Conservation (phyloP, 176 grass and related monocot genomes). For the Triticum urartu region DNA sequence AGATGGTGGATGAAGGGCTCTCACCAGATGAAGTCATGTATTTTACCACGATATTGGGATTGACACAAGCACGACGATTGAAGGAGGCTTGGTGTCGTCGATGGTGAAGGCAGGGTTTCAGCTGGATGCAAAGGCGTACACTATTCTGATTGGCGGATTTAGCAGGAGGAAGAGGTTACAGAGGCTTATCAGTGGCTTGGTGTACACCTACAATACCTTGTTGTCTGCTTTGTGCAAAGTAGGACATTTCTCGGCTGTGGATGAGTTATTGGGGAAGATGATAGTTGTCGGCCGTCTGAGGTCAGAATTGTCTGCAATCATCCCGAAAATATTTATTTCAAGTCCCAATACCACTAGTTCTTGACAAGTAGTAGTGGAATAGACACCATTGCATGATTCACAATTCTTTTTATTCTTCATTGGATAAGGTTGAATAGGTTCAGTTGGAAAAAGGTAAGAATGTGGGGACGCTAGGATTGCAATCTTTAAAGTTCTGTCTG, state of each 20-base stretch:
- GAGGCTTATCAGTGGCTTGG: constrained; percentile 46
- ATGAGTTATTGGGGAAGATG: constrained; percentile 61
- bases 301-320: constrained; percentile 5
- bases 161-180: constrained; percentile 60
- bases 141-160: constrained; percentile 66
- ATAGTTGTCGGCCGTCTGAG: constrained; percentile 50
- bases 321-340: no score
- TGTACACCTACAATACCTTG: constrained; percentile 73
- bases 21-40: constrained; percentile 55
- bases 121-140: constrained; percentile 59
- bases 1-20: constrained; percentile 55
- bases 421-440: no score
- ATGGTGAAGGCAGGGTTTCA: constrained; percentile 68
- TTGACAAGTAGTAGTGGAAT: no score
- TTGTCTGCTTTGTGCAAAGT: constrained; percentile 54
- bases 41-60: constrained; percentile 73
- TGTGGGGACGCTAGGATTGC: no score
- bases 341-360: no score
- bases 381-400: no score
- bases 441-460: no score
- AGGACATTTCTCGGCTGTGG: constrained; percentile 50
- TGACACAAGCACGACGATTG: constrained; percentile 52
- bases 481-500: no score
- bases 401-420: no score
- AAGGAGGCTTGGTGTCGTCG: constrained; percentile 37